Percentiles rank a stretch among this genome's conserved stretches.
Conservation (phyloP, 2,329 filamentous ascomycete genomes). For the Colletotrichum sp. region DNA sequence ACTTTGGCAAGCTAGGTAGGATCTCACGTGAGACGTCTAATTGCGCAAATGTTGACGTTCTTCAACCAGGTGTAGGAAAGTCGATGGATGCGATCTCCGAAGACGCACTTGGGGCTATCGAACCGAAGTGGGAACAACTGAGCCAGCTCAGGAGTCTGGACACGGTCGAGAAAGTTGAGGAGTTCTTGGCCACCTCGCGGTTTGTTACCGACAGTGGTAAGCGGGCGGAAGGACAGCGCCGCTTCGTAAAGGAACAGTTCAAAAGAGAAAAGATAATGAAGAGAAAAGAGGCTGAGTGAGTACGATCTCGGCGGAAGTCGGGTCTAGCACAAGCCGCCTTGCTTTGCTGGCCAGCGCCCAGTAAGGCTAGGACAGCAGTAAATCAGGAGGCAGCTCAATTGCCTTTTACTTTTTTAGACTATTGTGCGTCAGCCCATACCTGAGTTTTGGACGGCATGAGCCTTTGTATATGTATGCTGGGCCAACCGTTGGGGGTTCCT, state of each 20-base stretch:
- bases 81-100: constrained; percentile 54
- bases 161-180: constrained; percentile 60
- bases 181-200: constrained; percentile 58
- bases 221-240: constrained; percentile 6
- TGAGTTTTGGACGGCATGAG: neutral
- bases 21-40: neutral
- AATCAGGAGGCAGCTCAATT: neutral
- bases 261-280: neutral
- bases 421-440: neutral
- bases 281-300: neutral
- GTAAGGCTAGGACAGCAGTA: neutral
- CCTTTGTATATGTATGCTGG: neutral
- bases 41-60: neutral
- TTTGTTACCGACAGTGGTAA: constrained; percentile 35
- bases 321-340: neutral
- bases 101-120: constrained; percentile 45
- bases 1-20: constrained; percentile 73
- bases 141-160: constrained; percentile 55
- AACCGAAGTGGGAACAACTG: constrained; percentile 60
- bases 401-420: neutral
- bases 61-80: constrained; percentile 50
- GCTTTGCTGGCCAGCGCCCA: neutral
- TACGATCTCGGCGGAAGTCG: neutral
- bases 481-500: neutral
- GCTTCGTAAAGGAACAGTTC: constrained; percentile 1